These are phyloP conservation scores for Chytriomyces hyalinus DNA, from an alignment of 192 early-diverging fungal species.

Conservation along the genomic window DNA sequence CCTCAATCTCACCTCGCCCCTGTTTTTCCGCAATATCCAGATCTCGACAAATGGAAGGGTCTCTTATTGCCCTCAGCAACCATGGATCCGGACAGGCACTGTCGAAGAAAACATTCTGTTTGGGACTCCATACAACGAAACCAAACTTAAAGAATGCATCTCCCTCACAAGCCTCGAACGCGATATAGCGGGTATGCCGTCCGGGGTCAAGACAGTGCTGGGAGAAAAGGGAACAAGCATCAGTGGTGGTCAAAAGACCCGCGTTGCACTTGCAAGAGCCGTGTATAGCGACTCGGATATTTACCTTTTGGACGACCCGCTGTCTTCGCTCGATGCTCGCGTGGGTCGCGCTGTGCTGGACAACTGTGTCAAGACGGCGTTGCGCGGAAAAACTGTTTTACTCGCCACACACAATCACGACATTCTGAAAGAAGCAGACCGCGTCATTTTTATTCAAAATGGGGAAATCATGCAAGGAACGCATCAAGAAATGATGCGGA, in stretches of 20 bases:
- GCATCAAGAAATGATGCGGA: conserved; percentile 5
- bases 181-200: conserved; percentile 41
- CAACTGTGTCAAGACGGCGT: conserved; percentile 44
- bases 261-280: conserved; percentile 63
- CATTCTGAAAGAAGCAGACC: conserved; percentile 18
- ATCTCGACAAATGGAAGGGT: conserved; percentile 38
- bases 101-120: conserved; percentile 78
- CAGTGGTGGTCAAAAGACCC: conserved; percentile 52
- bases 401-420: conserved; percentile 31
- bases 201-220: conserved; percentile 45
- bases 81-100: conserved; percentile 46
- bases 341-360: conserved; percentile 42
- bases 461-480: conserved; percentile 21
- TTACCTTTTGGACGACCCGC: conserved; percentile 71
- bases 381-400: conserved; percentile 49
- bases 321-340: conserved; percentile 62
- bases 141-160: conserved; percentile 5
- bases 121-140: conserved; percentile 36
- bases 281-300: conserved; percentile 66
- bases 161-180: conserved; percentile 31
- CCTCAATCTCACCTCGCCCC: conserved; percentile 37
- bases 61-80: conserved; percentile 40
- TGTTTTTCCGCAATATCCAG: too few relatives aligned
- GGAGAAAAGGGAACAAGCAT: conserved; percentile 51
- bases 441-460: conserved; percentile 18